Evolutionary conservation across 2,329 filamentous ascomycete genomes (phyloP), one percentile per base, ranked within the genome.

Genomic region (Aspergillus novofumigatus): DNA sequence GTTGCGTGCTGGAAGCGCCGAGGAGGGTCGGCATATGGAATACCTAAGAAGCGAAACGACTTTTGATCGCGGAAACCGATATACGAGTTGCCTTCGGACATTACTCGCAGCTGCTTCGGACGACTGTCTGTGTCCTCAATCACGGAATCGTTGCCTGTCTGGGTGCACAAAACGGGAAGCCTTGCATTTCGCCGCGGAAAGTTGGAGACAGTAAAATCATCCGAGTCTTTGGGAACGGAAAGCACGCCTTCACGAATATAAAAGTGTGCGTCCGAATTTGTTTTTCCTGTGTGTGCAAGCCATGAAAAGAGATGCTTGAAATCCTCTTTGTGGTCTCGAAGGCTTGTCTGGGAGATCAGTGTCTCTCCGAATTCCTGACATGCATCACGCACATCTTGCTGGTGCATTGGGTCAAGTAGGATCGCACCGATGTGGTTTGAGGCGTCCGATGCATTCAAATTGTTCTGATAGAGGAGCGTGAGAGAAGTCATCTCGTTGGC

Each of bases 381-480:
- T n/a, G 78, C 79, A 35, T 72, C 66, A 0, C 68, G 67, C 26
- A 75, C 80, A 50, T 72, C 67, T 20, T 67, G 63, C 42, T 72
- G 69, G 6, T 69, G 62, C 51, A 77, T 67, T 3, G 76, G 68
- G 54, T 81, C 80, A 45, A 83, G 68, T 7, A 83, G 67, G 47
- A 83, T 76, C 3, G 80, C 80, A 10, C 80, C 77, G 20, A 80
- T 70, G 62, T 83, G 81, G 59, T 83, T 82, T 26, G 66, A 70
- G 67, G 83, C 79, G 59, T 84, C 81, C 0, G 79, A 78, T 7
- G 70, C 73, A 63, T 84, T 84, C 25, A 83, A 70, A 44, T 83
- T 83, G 67, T 83, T 83, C 63, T 83, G 80, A 58, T 80, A 83
- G 8, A 83, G 65, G 6, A 83, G 69, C 0, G 79, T 81, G 53